Base-by-base conservation (phyloP, 441 rosid species). In the Omphalea diandra region DNA sequence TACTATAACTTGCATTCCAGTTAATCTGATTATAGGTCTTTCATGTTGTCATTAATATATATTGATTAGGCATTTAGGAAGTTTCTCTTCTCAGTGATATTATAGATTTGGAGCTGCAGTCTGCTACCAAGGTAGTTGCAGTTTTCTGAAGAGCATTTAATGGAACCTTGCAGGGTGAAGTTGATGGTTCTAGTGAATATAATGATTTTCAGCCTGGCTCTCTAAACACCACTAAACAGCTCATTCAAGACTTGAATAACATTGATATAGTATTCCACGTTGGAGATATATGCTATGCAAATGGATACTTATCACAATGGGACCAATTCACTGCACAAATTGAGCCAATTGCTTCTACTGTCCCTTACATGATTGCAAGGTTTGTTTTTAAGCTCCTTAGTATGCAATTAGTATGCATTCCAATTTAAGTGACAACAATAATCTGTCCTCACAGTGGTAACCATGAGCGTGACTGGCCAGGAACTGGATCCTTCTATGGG, bases 401-500 rank as follows among this genome's bases (percentile, higher is more conserved):
- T 8, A 9, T 29, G 5, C 67, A 31, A 43, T 68, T 12, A 29
- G 29, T 29, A 46, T 46, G 41, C 18, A 27, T 24, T 64, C 68
- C 68, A 5, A 2, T 46, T 43, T 64, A 67, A 63, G 24, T 64
- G 40, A 64, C 3, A 18, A 7, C 10, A 18, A 64, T 64, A 44
- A 15, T 46, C 27, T 46, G 40, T 31, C 27, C 6, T 10, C 9
- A 27, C 78, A 91, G 98, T 11, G 96, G 96, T 24, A 92, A 92
- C 81, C 98, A 92, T 74, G 94, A 92, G 70, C 91, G 98, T 22
- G 96, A 90, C 82, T 92, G 96, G 96, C 91, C 96, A 1, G 80
- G 86, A 72, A 78, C 93, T 5, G 96, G 93, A 73, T 92, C 96
- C 35, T 92, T 92, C 80, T 90, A 90, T 62, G 78, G 76, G 4